Conservation (phyloP, 257 asterid species). For the Fraxinus pennsylvanica region DNA sequence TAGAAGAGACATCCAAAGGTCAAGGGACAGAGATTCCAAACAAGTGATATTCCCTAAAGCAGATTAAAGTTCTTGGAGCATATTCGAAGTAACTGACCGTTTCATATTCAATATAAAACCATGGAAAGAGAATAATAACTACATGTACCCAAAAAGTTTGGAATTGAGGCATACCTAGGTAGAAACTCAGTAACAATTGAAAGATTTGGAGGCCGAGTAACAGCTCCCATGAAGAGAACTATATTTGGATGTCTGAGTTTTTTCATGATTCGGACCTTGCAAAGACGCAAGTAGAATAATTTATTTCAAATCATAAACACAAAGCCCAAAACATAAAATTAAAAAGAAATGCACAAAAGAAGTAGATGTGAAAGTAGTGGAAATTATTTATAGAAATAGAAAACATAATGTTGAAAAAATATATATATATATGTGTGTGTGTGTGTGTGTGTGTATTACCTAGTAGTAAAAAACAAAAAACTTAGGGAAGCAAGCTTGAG, state of each 20-base stretch:
- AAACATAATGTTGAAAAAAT: slow-evolving; percentile 12
- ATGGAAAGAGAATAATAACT: slow-evolving; percentile 6
- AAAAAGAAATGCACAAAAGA: not conserved
- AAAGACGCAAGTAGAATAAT: slow-evolving; percentile 30
- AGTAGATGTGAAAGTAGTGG: slow-evolving; percentile 19
- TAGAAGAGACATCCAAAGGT: slow-evolving; percentile 3
- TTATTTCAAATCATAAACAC: slow-evolving; percentile 28
- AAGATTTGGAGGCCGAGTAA: slow-evolving; percentile 95
- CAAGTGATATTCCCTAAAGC: not conserved
- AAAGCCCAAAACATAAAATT: slow-evolving; percentile 16
- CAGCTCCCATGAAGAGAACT: slow-evolving; percentile 97
- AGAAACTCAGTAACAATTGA: slow-evolving; percentile 93
- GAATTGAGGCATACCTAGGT: slow-evolving; percentile 66
- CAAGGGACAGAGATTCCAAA: slow-evolving; percentile 14
- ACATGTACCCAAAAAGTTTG: slow-evolving; percentile 2
- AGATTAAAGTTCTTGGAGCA: not conserved
- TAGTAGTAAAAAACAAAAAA: too few species aligned
- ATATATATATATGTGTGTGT: too few species aligned
- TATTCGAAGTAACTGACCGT: not conserved
- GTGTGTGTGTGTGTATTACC: not conserved
- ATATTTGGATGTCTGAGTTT: slow-evolving; percentile 90
- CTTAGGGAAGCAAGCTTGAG: too few species aligned
- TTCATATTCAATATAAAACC: not conserved
- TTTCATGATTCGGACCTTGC: slow-evolving; percentile 85
- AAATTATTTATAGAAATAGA: slow-evolving; percentile 6